Evolutionary conservation across 2,329 filamentous ascomycete species (phyloP).

Genomic region (Exserohilum turcica): DNA sequence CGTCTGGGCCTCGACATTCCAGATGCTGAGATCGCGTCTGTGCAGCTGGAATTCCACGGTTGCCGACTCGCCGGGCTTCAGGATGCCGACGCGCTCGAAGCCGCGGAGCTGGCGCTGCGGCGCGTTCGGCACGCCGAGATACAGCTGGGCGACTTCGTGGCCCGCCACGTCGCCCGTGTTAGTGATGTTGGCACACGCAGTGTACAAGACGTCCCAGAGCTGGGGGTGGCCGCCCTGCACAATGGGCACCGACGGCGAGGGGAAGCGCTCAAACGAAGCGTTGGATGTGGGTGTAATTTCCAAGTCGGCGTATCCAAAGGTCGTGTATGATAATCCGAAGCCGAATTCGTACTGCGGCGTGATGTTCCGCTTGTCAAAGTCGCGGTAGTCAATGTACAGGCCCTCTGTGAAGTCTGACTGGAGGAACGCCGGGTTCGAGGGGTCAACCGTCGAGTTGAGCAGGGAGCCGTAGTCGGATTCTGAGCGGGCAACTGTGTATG

Average conservation of each 20-base stretch:
- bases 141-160: slow-evolving; percentile 74
- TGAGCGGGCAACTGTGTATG: slow-evolving; percentile 76
- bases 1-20: slow-evolving; percentile 76
- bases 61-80: slow-evolving; percentile 68
- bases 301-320: slow-evolving; percentile 71
- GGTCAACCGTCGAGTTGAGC: slow-evolving; percentile 51
- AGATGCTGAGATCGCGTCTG: slow-evolving; percentile 81
- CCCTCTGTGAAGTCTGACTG: slow-evolving; percentile 77
- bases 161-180: slow-evolving; percentile 70
- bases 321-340: slow-evolving; percentile 75
- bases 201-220: slow-evolving; percentile 71
- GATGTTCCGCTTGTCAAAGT: slow-evolving; percentile 68
- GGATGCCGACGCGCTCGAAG: slow-evolving; percentile 72
- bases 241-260: slow-evolving; percentile 17
- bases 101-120: slow-evolving; percentile 68
- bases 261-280: slow-evolving; percentile 22
- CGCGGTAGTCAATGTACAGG: slow-evolving; percentile 78
- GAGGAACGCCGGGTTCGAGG: slow-evolving; percentile 64
- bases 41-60: slow-evolving; percentile 71
- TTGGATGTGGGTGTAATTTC: slow-evolving; percentile 59
- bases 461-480: slow-evolving; percentile 70
- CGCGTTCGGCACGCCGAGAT: slow-evolving; percentile 69
- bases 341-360: slow-evolving; percentile 80
- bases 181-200: slow-evolving; percentile 66
- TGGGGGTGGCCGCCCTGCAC: slow-evolving; percentile 46